Evolutionary conservation across 2,329 filamentous ascomycete genomes (phyloP), one percentile per base, ranked within the genome.

Genomic region (Cercospora berteroae): DNA sequence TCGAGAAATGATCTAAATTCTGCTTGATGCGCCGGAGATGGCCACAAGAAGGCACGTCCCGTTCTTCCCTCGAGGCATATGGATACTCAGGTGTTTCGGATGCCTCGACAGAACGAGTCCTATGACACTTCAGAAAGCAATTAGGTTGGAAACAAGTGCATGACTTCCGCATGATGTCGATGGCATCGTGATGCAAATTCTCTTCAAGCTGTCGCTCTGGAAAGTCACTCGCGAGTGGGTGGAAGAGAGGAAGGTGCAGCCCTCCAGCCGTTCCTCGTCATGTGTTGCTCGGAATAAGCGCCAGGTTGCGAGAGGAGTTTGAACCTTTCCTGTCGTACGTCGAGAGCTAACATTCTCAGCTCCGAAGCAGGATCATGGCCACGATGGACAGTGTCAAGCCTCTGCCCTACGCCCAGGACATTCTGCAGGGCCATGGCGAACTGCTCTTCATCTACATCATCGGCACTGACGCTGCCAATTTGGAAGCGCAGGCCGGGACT

Each of bases 271-370:
- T 61, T 69, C 29, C 70, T 64, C 18, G 39, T 65, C 29, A n/a
- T 63, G 5, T 31, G 52, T 27, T 62, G 27, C 20, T 63, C 56
- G 9, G 69, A 66, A 36, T 65, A 68, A 4, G 60, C 48, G 31
- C 67, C 63, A 8, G 65, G 66, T 16, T 67, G 60, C 13, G 42
- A 33, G 25, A 63, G 60, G 12, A 71, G 48, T 27, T 67, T 55
- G 4, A 60, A 55, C 59, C 70, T 71, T 10, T 73, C 69, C 60
- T 76, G 74, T 27, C 73, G 65, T 12, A 70, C 67, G 66, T 75
- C 74, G 56, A 75, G 75, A 23, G 74, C 74, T 62, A 75, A 63
- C 66, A 75, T 72, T 44, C 73, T 68, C 65, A 75, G 58, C 7
- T 52, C 62, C 9, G 65, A 63, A 16, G 60, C 62, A 16, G 65